phyloP scores from a whole-genome alignment of 1,139 yeast species.

The Blastobotrys proliferans region DNA sequence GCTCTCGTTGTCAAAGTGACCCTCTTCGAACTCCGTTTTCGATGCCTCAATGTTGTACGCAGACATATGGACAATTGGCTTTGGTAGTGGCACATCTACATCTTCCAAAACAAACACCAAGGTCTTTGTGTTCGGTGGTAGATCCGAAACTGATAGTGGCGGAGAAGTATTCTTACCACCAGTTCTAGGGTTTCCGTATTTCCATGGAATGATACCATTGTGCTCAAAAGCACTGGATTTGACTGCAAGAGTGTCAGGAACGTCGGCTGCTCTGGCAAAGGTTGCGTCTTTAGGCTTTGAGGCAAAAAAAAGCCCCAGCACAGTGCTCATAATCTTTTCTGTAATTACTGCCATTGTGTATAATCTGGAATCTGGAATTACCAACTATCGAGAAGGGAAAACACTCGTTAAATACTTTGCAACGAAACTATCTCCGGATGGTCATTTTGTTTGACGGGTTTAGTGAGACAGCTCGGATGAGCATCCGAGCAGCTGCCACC shows the following conservation, averaged over 20 bases:
- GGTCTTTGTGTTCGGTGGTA: conserved; percentile 18
- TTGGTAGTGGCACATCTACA: conserved; percentile 23
- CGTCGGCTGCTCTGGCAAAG: conserved; percentile 2
- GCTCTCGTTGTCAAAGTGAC: conserved; percentile 14
- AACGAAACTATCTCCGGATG: not conserved
- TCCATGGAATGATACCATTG: conserved; percentile 21
- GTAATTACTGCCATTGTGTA: conserved; percentile 5
- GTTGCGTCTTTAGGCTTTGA: conserved; percentile 15
- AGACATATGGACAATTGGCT: conserved; percentile 19
- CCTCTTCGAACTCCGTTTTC: conserved; percentile 13
- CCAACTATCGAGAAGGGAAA: not conserved
- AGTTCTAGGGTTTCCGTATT: conserved; percentile 17
- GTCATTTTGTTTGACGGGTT: not conserved
- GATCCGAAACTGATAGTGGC: conserved; percentile 15
- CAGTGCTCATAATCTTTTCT: conserved; percentile 16
- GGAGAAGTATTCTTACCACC: conserved; percentile 21
- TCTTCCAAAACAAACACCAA: conserved; percentile 21
- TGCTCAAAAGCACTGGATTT: conserved; percentile 20
- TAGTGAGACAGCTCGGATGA: not conserved
- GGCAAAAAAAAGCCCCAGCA: conserved; percentile 14
- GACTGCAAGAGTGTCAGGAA: conserved; percentile 17
- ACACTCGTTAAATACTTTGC: not conserved
- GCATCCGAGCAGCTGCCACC: not conserved
- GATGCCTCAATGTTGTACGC: conserved; percentile 17
- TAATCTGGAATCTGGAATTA: not conserved